Conservation (phyloP, 2,329 filamentous ascomycete genomes). For the Aspergillus brasiliensis region DNA sequence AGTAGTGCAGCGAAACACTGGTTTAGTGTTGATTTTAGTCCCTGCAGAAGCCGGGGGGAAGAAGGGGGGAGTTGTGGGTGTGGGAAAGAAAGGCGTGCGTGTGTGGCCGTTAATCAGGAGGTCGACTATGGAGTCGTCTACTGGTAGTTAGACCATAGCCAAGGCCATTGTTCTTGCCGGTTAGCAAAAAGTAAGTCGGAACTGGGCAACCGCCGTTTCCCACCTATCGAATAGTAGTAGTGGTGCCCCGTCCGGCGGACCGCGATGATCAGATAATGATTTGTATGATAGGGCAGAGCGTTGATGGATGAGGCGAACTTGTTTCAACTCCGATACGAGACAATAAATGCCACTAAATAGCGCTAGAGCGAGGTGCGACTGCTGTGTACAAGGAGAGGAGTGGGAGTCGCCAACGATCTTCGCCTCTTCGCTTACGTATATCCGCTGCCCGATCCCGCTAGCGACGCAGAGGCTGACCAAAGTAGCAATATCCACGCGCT, state of each 20-base stretch:
- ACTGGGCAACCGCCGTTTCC: not conserved
- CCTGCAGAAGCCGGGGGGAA: not conserved
- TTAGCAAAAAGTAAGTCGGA: not conserved
- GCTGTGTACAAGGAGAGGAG: not conserved
- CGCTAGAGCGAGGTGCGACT: not conserved
- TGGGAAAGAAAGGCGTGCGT: not conserved
- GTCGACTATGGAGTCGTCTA: not conserved
- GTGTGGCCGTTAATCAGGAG: not conserved
- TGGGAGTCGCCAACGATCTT: not conserved
- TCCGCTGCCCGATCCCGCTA: slow-evolving; percentile 17
- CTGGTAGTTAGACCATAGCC: not conserved
- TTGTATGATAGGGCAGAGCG: slow-evolving; percentile 1
- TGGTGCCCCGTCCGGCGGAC: not conserved
- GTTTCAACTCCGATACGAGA: slow-evolving; percentile 6
- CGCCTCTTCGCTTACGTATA: slow-evolving; percentile 19
- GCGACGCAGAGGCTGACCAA: slow-evolving; percentile 16
- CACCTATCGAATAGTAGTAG: not conserved
- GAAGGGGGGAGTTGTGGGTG: not conserved
- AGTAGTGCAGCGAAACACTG: not conserved
- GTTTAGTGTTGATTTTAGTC: not conserved
- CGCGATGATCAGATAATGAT: slow-evolving; percentile 9
- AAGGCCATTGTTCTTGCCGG: not conserved
- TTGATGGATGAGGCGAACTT: slow-evolving; percentile 2
- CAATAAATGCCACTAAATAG: not conserved
- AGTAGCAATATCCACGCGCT: slow-evolving; percentile 21